These are phyloP conservation scores for Erysimum cheiranthoides DNA, from an alignment of 345 rosid species.

Conservation along the genomic window DNA sequence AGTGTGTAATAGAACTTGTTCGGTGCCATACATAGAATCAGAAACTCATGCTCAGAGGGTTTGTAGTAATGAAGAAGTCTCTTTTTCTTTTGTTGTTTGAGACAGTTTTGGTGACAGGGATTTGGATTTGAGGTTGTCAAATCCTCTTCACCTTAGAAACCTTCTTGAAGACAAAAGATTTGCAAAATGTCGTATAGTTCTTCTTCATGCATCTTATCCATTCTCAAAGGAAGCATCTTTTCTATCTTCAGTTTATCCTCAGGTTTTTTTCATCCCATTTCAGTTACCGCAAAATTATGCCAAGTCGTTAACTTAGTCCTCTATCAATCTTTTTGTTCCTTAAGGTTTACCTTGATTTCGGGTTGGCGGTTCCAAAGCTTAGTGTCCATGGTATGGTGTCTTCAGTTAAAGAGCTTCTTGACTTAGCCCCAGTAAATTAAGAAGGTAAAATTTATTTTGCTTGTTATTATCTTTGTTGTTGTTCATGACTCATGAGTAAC, in stretches of 20 bases:
- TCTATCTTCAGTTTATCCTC: constrained; percentile 84
- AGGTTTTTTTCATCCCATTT: constrained; percentile 51
- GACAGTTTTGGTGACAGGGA: constrained; percentile 91
- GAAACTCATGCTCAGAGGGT: not conserved
- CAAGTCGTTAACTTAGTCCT: not conserved
- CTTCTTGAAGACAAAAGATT: constrained; percentile 84
- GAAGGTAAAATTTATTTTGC: constrained; percentile 59
- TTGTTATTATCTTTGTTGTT: constrained; percentile 9
- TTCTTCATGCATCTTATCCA: constrained; percentile 95
- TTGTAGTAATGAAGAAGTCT: constrained; percentile 6
- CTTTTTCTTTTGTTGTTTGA: constrained; percentile 2
- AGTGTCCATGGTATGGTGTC: constrained; percentile 89
- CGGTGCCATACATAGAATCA: not conserved
- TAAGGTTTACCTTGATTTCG: constrained; percentile 93
- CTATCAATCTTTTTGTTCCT: constrained; percentile 28
- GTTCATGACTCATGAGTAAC: constrained; percentile 12
- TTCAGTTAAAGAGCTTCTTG: constrained; percentile 85
- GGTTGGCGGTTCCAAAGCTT: constrained; percentile 94
- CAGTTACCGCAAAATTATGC: not conserved
- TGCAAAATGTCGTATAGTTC: constrained; percentile 70
- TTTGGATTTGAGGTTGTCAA: constrained; percentile 83
- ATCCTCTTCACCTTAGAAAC: constrained; percentile 87
- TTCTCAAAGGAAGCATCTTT: constrained; percentile 93
- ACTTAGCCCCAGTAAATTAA: constrained; percentile 69
- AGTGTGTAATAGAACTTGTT: not conserved